Evolutionary conservation across 371 early-diverging fungal species (phyloP).

Genomic region (Rhizopus sp.): DNA sequence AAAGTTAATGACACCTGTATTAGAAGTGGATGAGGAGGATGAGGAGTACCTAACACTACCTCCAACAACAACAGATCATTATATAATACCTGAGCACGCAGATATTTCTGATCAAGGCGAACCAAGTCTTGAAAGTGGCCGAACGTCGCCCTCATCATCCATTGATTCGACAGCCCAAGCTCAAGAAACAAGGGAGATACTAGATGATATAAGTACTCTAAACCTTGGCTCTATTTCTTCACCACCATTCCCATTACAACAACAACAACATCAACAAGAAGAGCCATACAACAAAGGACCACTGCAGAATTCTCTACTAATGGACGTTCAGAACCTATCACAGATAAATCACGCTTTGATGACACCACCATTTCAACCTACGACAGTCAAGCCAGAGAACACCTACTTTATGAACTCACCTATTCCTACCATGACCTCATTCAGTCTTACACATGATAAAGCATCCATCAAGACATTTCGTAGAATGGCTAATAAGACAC

Average conservation of each 20-base stretch:
- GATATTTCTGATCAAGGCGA: background rate
- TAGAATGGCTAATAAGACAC: constrained; percentile 70
- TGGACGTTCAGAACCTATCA: constrained; percentile 14
- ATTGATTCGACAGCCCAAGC: background rate
- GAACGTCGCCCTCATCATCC: constrained; percentile 9
- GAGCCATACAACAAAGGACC: background rate
- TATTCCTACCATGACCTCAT: constrained; percentile 33
- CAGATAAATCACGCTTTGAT: constrained; percentile 9
- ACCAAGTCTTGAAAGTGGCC: constrained; percentile 21
- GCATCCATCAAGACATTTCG: constrained; percentile 62
- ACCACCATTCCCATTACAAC: background rate
- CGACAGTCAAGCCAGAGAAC: background rate
- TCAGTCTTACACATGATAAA: constrained; percentile 53
- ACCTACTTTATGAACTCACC: constrained; percentile 1
- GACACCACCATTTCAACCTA: constrained; percentile 13
- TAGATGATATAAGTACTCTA: background rate
- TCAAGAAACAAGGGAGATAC: background rate
- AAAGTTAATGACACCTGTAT: constrained; percentile 22
- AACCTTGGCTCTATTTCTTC: background rate
- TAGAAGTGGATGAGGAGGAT: constrained; percentile 22
- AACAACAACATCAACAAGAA: too few species aligned
- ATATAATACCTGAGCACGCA: constrained; percentile 4
- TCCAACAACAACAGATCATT: background rate
- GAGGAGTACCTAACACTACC: constrained; percentile 3
- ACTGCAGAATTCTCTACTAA: background rate